Base-by-base conservation (phyloP, 805 yeast genomes). In the Schwanniomyces sp. region DNA sequence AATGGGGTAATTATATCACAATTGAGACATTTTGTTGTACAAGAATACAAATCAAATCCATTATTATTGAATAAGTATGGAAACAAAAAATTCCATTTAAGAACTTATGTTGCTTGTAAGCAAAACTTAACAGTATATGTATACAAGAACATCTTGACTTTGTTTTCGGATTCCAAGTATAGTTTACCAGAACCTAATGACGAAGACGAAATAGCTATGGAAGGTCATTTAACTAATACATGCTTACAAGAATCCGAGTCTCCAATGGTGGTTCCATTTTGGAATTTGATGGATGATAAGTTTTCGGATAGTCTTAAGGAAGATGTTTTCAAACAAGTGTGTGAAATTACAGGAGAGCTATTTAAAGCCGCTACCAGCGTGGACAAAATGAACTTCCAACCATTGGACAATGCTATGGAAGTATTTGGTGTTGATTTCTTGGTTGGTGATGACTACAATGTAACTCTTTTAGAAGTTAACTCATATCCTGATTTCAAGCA, bases 401-500 rank as follows among this genome's bases (percentile, higher is more conserved):
- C 98, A 0, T 61, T 91, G 49, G 66, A 70, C 1, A 90, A 90
- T 64, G 92, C 95, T 0, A 80, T 88, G 61, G 99, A 94, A 64
- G 76, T 89, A 6, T 94, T 78, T 62, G 99, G 99, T 0, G 73
- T 94, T 12, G 99, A 94, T 63, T 91, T 91, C 64, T 66, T 94
- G 46, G 87, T 94, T 14, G 84, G 82, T 55, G 69, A 66, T 2
- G 70, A 80, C 27, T 61, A 65, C 18, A 63, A 75, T 11, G 92
- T 87, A 2, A 75, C 74, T 40, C 61, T 94, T 25, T 68, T 92
- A 37, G 98, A 94, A 64, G 88, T 91, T 40, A 94, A 94, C 59
- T 85, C 98, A 12, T 94, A 86, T 61, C 99, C 99, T 1, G 99
- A 94, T 62, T 94, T 94, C 70, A 91, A 90, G 59, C 99, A 94